A percentile compares a stretch with the other conserved stretches of the same genome.
Conservation (phyloP, 257 asterid genomes). For the Apocynum venetum region DNA sequence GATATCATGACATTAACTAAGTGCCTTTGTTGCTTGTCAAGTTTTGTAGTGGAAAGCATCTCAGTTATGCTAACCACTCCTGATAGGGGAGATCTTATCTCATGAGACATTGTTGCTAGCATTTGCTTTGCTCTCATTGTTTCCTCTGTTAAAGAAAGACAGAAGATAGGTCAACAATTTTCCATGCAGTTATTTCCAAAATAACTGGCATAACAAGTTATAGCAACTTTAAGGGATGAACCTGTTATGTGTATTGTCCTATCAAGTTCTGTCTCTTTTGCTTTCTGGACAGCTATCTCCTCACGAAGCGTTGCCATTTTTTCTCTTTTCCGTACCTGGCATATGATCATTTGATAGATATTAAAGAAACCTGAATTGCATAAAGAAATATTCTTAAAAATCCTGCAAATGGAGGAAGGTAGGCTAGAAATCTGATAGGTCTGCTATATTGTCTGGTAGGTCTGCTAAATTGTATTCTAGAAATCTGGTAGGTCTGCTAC, state of each 20-base stretch:
- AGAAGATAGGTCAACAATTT: conserved; percentile 12
- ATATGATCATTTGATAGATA: background rate
- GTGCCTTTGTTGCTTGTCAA: conserved; percentile 73
- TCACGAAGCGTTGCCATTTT: conserved; percentile 85
- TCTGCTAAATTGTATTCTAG: too few relatives aligned
- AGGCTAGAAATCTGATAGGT: background rate
- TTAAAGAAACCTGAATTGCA: background rate
- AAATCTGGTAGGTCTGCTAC: too few relatives aligned
- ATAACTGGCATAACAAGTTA: background rate
- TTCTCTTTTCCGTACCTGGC: conserved; percentile 72
- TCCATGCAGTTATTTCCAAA: background rate
- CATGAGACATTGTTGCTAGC: conserved; percentile 97
- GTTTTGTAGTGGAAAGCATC: conserved; percentile 73
- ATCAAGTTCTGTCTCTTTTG: conserved; percentile 89
- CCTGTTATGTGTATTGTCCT: conserved; percentile 90
- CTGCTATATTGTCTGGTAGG: too few relatives aligned
- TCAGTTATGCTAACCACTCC: conserved; percentile 95
- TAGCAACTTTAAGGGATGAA: conserved; percentile 11
- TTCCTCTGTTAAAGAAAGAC: conserved; percentile 52
- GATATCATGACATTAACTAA: conserved; percentile 46
- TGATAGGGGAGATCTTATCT: conserved; percentile 87
- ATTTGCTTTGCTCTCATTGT: conserved; percentile 93
- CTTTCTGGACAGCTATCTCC: conserved; percentile 90
- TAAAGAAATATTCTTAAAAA: background rate
- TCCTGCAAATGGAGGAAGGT: background rate